phyloP scores from a whole-genome alignment of 768 basidiomycete genomes.

The Boletus sensibilis region DNA sequence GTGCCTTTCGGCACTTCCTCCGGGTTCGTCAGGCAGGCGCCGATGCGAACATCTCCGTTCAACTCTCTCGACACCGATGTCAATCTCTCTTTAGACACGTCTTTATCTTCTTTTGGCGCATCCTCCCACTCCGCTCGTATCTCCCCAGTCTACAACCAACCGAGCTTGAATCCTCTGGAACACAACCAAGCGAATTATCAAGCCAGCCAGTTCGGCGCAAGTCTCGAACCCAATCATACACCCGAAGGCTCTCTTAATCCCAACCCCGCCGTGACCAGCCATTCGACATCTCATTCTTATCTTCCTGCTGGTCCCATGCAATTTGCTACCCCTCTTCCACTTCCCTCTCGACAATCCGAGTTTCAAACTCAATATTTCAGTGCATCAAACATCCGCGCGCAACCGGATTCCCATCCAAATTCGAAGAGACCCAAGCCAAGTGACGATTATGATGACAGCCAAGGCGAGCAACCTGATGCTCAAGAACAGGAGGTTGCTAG shows the following conservation, averaged over 20 bases:
- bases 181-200: constrained; percentile 20
- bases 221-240: constrained; percentile 4
- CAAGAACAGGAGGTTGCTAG: constrained; percentile 22
- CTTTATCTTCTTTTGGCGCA: constrained; percentile 14
- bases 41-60: constrained; percentile 14
- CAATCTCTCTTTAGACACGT: constrained; percentile 12
- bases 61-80: constrained; percentile 4
- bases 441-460: constrained; percentile 19
- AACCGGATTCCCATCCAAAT: constrained; percentile 2
- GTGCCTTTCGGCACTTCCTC: constrained; percentile 12
- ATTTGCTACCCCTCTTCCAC: constrained; percentile 29
- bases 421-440: constrained; percentile 21
- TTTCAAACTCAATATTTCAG: constrained; percentile 28
- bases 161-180: constrained; percentile 7
- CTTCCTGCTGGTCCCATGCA: constrained; percentile 30
- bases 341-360: constrained; percentile 30
- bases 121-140: constrained; percentile 10
- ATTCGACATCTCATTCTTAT: constrained; percentile 15
- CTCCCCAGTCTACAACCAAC: constrained; percentile 17
- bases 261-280: background rate
- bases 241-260: constrained; percentile 16
- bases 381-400: background rate
- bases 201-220: background rate
- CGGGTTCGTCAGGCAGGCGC: constrained; percentile 7
- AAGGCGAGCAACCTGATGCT: constrained; percentile 19